phyloP scores from a whole-genome alignment of 2,329 filamentous ascomycete species.

The Scorias spongiosa region DNA sequence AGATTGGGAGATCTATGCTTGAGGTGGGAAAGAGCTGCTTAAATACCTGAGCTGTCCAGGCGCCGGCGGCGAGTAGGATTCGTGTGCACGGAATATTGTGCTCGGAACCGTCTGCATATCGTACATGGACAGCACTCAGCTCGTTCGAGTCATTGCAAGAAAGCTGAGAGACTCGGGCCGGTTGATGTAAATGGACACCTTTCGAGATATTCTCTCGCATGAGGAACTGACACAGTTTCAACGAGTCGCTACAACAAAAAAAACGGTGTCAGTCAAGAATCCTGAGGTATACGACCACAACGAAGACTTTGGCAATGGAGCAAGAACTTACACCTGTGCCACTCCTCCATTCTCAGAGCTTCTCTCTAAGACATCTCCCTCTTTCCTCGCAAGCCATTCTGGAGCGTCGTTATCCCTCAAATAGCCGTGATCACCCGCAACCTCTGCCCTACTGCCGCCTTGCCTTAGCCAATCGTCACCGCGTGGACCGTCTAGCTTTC shows the following conservation, averaged over 20 bases:
- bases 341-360: conserved; percentile 46
- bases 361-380: conserved; percentile 42
- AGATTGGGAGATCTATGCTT: conserved; percentile 38
- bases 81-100: conserved; percentile 43
- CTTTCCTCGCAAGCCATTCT: conserved; percentile 41
- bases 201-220: conserved; percentile 39
- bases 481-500: conserved; percentile 25
- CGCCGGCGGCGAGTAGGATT: conserved; percentile 52
- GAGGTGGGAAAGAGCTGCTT: conserved; percentile 46
- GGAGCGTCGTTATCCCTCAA: conserved; percentile 27
- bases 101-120: conserved; percentile 27
- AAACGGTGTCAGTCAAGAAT: conserved; percentile 2
- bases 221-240: conserved; percentile 50
- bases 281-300: neutral
- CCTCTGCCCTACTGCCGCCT: conserved; percentile 47
- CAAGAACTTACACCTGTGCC: conserved; percentile 44
- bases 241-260: conserved; percentile 40
- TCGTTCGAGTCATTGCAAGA: conserved; percentile 34
- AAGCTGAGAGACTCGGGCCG: conserved; percentile 41
- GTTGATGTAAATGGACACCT: conserved; percentile 53
- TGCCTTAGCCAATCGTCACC: conserved; percentile 51
- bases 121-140: conserved; percentile 38
- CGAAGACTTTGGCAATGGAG: neutral
- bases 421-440: conserved; percentile 25
- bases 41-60: conserved; percentile 58